Evolutionary conservation across 2,329 filamentous ascomycete species (phyloP), one percentile per base, ranked within the genome.

Genomic region (Calonectria hongkongensis): DNA sequence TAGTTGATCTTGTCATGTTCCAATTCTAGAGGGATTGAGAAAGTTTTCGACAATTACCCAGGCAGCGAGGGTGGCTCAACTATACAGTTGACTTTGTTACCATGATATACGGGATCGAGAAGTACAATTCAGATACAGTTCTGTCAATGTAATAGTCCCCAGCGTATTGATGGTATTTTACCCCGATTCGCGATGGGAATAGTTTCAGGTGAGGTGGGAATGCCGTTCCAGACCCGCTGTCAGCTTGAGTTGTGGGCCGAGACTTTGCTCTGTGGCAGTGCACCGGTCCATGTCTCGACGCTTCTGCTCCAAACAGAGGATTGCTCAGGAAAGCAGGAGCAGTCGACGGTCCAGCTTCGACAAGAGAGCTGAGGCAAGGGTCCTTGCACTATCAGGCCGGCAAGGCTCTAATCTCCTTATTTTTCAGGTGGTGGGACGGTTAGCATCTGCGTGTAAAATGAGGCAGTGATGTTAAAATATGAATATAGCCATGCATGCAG

Each of bases 161-260:
- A 13, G 45, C 43, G 6, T 25, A 43, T 41, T 54, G 45, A n/a
- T 33, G 64, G 56, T 25, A 43, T 68, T 48, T 72, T 58, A 65
- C 62, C 60, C 48, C 58, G 21, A 58, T 21, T 30, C 48, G 48
- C 50, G 48, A 56, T 72, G 70, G 65, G 28, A 51, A 41, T 41
- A 36, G 70, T 72, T 72, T 72, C 70, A 72, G 70, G 65, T 72
- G 56, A 50, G 36, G 47, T 45, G 27, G 21, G 41, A 50, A 48
- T 62, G 28, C 48, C 66, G 21, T 65, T 16, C 48, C 41, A 43
- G 60, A 47, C 56, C 54, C 33, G 41, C 54, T n/a, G 45, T 54
- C 45, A 54, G 39, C 54, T 36, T 54, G 15, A 30, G 56, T 36
- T 48, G 54, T 67, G 41, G 69, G 25, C 56, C 64, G 13, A 58